Base-by-base conservation (phyloP, 495 filamentous ascomycete species). In the Chlorociboria aeruginascens region DNA sequence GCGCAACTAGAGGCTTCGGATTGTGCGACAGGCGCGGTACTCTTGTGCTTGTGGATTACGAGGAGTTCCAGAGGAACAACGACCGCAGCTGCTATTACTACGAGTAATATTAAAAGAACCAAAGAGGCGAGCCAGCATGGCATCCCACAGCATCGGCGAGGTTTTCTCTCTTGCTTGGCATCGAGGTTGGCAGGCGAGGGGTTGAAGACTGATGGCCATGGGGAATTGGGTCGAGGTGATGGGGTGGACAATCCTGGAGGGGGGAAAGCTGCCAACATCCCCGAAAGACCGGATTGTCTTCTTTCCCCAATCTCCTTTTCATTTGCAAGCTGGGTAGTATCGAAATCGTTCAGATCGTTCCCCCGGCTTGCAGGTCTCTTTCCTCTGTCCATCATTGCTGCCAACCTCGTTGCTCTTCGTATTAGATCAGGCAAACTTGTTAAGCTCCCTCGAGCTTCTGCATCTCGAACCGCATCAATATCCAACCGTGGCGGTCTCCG, bases 381-480 rank as follows among this genome's bases (percentile, higher is more conserved):
- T 4, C 92, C 92, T 49, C 78, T 82, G 54, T 97, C 93, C 51
- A 98, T 73, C 58, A 89, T 88, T 0, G 89, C 74, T 6, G 92
- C 92, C 20, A 97, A 69, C 53, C 78, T 80, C 1, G 89, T 96
- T 3, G 92, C 92, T 40, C 92, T 74, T 52, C 78, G 72, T 49
- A 98, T 97, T 46, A 98, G 67, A 64, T 96, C 92, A 0, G 88
- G 83, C 43, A 98, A 66, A 64, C 88, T 95, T 6, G 92, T 95
- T 53, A 94, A 66, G 58, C 88, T 95, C 8, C 86, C 89, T 52
- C 88, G 77, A 9, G 82, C 73, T 55, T 92, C 85, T 16, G 87
- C 85, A 49, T 83, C 79, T 36, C 77, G 73, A 10, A 90, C 79
- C 9, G 84, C 84, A 60, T 83, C 79, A 34, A 95, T 77, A 57